Conservation (phyloP, 75 land plant species). For the Cunninghamia lanceolata region DNA sequence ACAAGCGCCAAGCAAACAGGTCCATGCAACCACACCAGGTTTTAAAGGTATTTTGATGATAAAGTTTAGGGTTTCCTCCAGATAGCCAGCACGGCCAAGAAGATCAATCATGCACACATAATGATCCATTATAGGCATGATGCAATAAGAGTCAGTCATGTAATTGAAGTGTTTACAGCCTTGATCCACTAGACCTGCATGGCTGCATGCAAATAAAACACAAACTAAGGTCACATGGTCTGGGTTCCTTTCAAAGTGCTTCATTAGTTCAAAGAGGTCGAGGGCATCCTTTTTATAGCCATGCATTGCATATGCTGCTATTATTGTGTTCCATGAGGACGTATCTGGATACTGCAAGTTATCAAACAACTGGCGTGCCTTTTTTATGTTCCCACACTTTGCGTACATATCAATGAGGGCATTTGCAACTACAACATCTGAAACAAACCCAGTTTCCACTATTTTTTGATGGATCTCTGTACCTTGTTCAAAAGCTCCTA, state of each 20-base stretch:
- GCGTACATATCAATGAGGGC: constrained; percentile 41
- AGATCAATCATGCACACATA: constrained; percentile 29
- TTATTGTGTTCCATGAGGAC: constrained; percentile 23
- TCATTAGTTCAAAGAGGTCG: constrained; percentile 16
- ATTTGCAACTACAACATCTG: constrained; percentile 25
- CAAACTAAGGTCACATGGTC: constrained; percentile 15
- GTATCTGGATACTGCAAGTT: constrained; percentile 17
- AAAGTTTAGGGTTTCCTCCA: constrained; percentile 20
- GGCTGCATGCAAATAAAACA: constrained; percentile 24
- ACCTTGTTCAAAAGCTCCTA: constrained; percentile 23
- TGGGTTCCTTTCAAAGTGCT: not conserved
- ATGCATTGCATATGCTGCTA: constrained; percentile 19
- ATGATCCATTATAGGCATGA: constrained; percentile 17
- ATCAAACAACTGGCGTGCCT: constrained; percentile 23
- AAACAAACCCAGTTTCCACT: not conserved
- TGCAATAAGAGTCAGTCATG: constrained; percentile 13
- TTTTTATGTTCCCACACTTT: constrained; percentile 34
- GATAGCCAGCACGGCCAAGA: constrained; percentile 24
- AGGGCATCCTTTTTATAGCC: constrained; percentile 22
- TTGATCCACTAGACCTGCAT: constrained; percentile 23
- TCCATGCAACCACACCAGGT: constrained; percentile 38
- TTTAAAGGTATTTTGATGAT: constrained; percentile 38
- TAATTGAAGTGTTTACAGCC: constrained; percentile 16
- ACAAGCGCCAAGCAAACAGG: constrained; percentile 21
- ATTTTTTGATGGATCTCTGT: constrained; percentile 19